Evolutionary conservation across 306 rosid genomes (phyloP).

Genomic region (Cicer chorassanicum): DNA sequence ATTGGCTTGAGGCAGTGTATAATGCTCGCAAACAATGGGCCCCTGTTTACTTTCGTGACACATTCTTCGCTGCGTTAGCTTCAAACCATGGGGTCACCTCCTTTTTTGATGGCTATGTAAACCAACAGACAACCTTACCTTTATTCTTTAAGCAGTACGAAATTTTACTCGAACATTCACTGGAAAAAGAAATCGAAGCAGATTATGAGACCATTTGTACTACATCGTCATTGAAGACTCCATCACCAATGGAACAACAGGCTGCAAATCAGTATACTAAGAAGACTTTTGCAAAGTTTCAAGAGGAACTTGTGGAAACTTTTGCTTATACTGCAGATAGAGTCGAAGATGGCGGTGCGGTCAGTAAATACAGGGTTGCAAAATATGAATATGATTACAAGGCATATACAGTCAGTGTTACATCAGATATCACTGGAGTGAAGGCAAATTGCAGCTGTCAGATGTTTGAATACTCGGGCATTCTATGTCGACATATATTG

Average conservation of each 20-base stretch:
- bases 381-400: conserved; percentile 75
- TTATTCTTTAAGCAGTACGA: conserved; percentile 76
- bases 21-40: conserved; percentile 87
- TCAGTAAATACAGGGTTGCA: conserved; percentile 73
- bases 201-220: conserved; percentile 69
- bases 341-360: conserved; percentile 59
- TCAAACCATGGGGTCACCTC: conserved; percentile 64
- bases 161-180: conserved; percentile 64
- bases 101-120: conserved; percentile 75
- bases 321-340: conserved; percentile 75
- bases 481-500: conserved; percentile 79
- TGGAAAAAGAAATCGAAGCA: conserved; percentile 77
- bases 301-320: conserved; percentile 80
- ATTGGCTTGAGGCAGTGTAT: conserved; percentile 83
- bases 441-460: conserved; percentile 79
- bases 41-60: conserved; percentile 76
- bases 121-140: conserved; percentile 76
- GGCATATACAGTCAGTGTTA: conserved; percentile 59
- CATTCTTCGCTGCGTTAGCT: conserved; percentile 71
- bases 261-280: conserved; percentile 73
- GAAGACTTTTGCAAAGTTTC: conserved; percentile 72
- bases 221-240: conserved; percentile 71
- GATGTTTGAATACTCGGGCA: conserved; percentile 81
- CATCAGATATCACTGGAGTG: conserved; percentile 56
- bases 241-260: conserved; percentile 89